A percentile compares a stretch with the other conserved stretches of the same genome.
phyloP scores from a whole-genome alignment of 768 basidiomycete genomes.

The Imleria badia region DNA sequence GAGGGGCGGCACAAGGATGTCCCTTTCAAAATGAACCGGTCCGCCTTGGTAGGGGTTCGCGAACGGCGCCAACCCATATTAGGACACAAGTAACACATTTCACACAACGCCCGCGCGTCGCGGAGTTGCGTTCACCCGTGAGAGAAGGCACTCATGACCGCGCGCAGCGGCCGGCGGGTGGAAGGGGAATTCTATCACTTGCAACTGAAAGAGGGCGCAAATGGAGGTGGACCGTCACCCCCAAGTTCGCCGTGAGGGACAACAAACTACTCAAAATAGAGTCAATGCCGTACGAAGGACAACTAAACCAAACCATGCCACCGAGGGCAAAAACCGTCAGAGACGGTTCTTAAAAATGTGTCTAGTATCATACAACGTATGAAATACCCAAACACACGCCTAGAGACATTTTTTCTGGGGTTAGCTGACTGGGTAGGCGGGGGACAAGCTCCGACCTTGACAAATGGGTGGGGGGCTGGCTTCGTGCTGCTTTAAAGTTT shows the following conservation, averaged over 20 bases:
- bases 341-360: constrained; percentile 6
- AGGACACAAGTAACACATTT: constrained; percentile 1
- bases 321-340: background rate
- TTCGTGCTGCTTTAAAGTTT: constrained; percentile 14
- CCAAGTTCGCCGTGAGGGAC: constrained; percentile 10
- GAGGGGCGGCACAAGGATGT: constrained; percentile 12
- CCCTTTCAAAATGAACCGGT: constrained; percentile 7
- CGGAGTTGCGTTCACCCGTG: constrained; percentile 6
- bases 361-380: constrained; percentile 3
- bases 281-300: background rate
- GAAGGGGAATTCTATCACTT: constrained; percentile 1
- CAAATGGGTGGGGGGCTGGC: constrained; percentile 11
- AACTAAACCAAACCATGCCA: constrained; percentile 2
- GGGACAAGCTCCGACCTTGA: constrained; percentile 22
- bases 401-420: constrained; percentile 8
- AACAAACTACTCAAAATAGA: constrained; percentile 5
- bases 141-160: constrained; percentile 7
- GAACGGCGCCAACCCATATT: constrained; percentile 11
- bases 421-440: constrained; percentile 13
- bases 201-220: constrained; percentile 14
- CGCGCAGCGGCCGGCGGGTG: constrained; percentile 4
- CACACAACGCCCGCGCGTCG: constrained; percentile 13
- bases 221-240: constrained; percentile 4
- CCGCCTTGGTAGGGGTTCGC: constrained; percentile 1
- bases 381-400: constrained; percentile 21